phyloP scores from a whole-genome alignment of 202 grass and related monocot genomes.

The Bolboschoenoplectus hybrid region DNA sequence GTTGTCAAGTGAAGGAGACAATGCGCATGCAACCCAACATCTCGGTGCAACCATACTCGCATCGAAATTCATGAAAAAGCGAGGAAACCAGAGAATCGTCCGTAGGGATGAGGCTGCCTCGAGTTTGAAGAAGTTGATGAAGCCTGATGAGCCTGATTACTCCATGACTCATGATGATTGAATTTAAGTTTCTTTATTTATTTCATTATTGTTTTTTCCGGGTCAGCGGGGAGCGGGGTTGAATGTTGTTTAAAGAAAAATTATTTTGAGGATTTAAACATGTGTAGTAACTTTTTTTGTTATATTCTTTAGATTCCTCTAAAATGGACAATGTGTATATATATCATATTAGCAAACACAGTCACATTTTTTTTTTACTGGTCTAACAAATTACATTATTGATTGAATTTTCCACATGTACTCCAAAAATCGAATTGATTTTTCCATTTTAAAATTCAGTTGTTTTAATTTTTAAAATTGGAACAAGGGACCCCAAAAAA shows the following conservation, averaged over 20 bases:
- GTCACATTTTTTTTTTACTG: neutral
- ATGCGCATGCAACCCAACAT: constrained; percentile 40
- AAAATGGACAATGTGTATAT: neutral
- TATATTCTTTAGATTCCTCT: constrained; percentile 21
- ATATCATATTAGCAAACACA: neutral
- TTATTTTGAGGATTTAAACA: neutral
- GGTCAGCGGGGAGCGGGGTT: neutral
- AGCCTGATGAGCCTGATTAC: constrained; percentile 86
- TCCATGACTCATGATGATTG: constrained; percentile 57
- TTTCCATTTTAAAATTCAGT: neutral
- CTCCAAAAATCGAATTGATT: neutral
- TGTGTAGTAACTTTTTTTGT: constrained; percentile 9
- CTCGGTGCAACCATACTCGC: constrained; percentile 64
- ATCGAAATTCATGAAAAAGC: constrained; percentile 73
- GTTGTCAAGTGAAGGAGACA: constrained; percentile 22
- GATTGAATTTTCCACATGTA: neutral
- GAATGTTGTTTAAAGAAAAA: constrained; percentile 9
- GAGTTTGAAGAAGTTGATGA: constrained; percentile 65
- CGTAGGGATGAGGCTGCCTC: constrained; percentile 46
- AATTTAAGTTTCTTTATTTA: constrained; percentile 37
- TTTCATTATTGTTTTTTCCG: neutral
- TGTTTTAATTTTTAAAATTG: neutral
- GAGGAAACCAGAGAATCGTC: constrained; percentile 42
- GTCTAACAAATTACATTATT: neutral
- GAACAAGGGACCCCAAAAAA: neutral